phyloP scores from a whole-genome alignment of 331 rosid genomes.

The Cydonia oblonga region DNA sequence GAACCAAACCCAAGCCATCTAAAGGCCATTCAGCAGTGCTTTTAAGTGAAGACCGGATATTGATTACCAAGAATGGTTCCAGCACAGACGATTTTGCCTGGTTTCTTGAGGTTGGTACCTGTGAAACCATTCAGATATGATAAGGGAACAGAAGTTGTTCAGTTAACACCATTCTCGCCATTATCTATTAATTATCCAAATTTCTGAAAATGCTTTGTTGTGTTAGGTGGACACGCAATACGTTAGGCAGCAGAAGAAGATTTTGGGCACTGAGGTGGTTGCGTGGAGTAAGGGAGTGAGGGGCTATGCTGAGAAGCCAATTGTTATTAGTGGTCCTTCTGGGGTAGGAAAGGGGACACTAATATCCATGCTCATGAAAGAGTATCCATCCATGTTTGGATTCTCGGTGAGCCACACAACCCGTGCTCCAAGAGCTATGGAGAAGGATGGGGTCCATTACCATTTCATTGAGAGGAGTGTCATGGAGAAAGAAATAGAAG shows the following conservation, averaged over 20 bases:
- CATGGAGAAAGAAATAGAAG: conserved; percentile 74
- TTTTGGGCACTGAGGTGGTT: conserved; percentile 68
- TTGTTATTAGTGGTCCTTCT: conserved; percentile 93
- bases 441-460: conserved; percentile 88
- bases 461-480: conserved; percentile 69
- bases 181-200: background rate
- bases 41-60: conserved; percentile 45
- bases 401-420: conserved; percentile 99
- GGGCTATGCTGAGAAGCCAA: conserved; percentile 67
- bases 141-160: background rate
- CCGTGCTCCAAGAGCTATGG: conserved; percentile 72
- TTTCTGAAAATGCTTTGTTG: background rate
- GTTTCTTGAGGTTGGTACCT: conserved; percentile 87
- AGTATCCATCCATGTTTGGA: conserved; percentile 87
- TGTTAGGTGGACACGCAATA: conserved; percentile 70
- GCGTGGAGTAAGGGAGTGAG: conserved; percentile 91
- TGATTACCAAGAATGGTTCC: conserved; percentile 64
- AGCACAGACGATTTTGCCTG: conserved; percentile 55
- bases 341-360: conserved; percentile 98
- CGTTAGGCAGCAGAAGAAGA: conserved; percentile 59
- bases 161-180: background rate
- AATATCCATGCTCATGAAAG: conserved; percentile 89
- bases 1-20: conserved; percentile 57
- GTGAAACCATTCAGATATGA: background rate
- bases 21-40: conserved; percentile 66